A percentile compares a stretch with the other conserved stretches of the same genome.
These are phyloP conservation scores for Anethum foeniculum DNA, from an alignment of 140 eudicot species.

Conservation along the genomic window DNA sequence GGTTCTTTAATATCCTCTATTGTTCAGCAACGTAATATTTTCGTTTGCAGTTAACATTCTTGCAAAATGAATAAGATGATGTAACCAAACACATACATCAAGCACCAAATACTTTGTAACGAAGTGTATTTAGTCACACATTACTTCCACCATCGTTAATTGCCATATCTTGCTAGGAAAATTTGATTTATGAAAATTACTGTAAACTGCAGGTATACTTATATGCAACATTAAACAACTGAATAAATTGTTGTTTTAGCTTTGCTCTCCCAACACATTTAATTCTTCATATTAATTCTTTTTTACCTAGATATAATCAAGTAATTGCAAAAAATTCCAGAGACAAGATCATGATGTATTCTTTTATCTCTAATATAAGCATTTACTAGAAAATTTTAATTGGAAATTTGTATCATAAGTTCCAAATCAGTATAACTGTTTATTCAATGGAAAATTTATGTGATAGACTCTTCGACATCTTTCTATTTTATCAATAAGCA, in stretches of 20 bases:
- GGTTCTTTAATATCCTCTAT: neutral
- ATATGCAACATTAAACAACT: neutral
- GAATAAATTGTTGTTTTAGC: neutral
- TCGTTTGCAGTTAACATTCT: neutral
- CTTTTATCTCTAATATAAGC: neutral
- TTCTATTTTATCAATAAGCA: neutral
- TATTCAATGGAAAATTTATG: neutral
- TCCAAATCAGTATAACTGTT: neutral
- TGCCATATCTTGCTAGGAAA: neutral
- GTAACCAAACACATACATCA: neutral
- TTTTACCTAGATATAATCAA: neutral
- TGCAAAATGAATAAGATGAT: neutral
- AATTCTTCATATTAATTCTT: neutral
- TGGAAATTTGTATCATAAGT: neutral
- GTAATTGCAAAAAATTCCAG: neutral
- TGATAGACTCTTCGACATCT: neutral
- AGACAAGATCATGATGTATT: neutral
- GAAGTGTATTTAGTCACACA: neutral
- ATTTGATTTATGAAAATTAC: neutral
- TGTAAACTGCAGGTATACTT: neutral
- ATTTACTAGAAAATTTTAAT: neutral
- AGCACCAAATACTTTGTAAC: neutral
- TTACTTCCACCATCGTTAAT: neutral
- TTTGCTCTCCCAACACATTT: neutral
- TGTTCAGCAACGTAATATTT: neutral